Base-by-base conservation (phyloP, 306 rosid genomes). In the Medicago arabica region DNA sequence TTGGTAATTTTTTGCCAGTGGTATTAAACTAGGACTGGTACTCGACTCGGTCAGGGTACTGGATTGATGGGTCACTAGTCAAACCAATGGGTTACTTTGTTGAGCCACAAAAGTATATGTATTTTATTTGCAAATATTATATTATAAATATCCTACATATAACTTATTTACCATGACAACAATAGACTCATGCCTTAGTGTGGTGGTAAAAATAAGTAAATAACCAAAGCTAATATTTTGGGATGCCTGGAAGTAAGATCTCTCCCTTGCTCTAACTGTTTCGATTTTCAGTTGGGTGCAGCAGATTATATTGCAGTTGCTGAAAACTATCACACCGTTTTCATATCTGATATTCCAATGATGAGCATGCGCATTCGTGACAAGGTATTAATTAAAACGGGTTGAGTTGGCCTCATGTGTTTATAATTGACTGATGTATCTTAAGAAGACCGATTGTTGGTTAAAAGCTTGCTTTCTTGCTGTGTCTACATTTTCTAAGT, bases 271-370 rank as follows among this genome's bases (percentile, higher is more conserved):
- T 71, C 73, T 28, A 53, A 69, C 47, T 71, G 75, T 54, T 47
- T 80, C 78, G 53, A 17, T 67, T 78, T 86, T 76, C 86, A 94
- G 98, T 84, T 94, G 84, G 97, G 98, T 62, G 98, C 98, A 74
- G 98, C 98, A 38, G 98, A 94, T 76, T 94, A 94, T 82, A 94
- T 94, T 86, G 98, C 98, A 49, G 90, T 94, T 10, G 98, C 98
- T 25, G 93, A 92, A 78, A 92, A 89, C 82, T 91, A 81, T 81
- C 98, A 94, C 80, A 94, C 97, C 17, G 85, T 94, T 67, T 92
- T 94, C 87, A 84, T 94, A 81, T 88, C 91, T 75, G 85, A 85
- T 81, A 92, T 94, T 78, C 98, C 98, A 65, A 49, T 72, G 65
- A 94, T 94, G 98, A 94, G 98, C 68, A 92, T 94, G 97, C 93